A percentile compares a stretch with the other conserved stretches of the same genome.
Conservation (phyloP, 139 green algal species). For the Deuterostichococcus epilithicus region DNA sequence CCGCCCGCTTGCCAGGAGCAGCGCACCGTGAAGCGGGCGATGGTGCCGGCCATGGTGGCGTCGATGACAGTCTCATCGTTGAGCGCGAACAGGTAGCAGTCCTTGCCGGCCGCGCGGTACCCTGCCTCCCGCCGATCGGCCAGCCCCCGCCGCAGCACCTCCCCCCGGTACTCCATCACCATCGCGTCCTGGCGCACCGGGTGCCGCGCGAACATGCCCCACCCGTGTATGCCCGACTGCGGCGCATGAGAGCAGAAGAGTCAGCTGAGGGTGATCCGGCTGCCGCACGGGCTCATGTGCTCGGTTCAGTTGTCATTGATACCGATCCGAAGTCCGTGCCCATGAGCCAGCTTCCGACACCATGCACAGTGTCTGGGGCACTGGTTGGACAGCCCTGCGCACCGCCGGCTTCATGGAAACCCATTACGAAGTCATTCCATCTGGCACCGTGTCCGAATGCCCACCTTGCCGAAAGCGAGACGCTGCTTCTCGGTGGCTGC, state of each 20-base stretch:
- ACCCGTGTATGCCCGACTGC: constrained; percentile 77
- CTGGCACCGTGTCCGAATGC: not conserved
- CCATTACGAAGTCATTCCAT: too few species aligned
- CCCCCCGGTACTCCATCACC: constrained; percentile 86
- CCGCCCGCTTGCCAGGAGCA: too few species aligned
- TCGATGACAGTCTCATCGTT: constrained; percentile 78
- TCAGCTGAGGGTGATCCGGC: too few species aligned
- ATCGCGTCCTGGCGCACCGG: constrained; percentile 72
- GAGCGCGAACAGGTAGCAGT: constrained; percentile 91
- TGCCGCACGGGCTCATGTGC: too few species aligned
- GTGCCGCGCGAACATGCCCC: constrained; percentile 76
- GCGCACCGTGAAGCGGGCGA: constrained; percentile 75
- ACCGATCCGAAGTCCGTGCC: too few species aligned
- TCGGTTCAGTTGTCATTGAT: too few species aligned
- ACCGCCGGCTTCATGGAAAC: too few species aligned
- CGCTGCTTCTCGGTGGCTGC: constrained; percentile 51
- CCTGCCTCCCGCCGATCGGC: constrained; percentile 65
- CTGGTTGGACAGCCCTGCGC: too few species aligned
- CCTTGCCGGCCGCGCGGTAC: constrained; percentile 65
- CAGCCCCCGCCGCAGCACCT: constrained; percentile 55
- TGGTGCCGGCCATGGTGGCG: constrained; percentile 64
- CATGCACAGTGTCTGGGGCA: too few species aligned
- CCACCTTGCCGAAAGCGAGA: constrained; percentile 79
- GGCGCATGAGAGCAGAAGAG: too few species aligned
- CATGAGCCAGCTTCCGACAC: too few species aligned